Base-by-base conservation (phyloP, 1,284 basidiomycete genomes). In the Apiotrichum brassicae region DNA sequence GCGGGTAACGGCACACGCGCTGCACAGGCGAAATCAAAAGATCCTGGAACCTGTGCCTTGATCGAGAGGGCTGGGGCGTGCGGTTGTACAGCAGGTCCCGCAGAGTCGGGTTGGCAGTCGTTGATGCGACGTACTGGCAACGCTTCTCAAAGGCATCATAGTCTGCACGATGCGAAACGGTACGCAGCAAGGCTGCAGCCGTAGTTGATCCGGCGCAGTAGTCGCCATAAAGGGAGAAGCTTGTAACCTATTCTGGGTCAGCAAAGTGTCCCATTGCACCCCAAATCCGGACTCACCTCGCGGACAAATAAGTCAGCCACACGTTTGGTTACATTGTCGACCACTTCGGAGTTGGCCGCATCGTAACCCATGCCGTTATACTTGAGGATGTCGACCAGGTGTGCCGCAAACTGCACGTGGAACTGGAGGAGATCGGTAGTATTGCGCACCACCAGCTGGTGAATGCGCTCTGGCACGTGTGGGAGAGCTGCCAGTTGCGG, bases 1-100 rank as follows among this genome's bases (percentile, higher is more conserved):
- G 78, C 9, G 90, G 89, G 66, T 97, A 97, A 62, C 85, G 87
- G 78, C 90, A 93, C 40, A 93, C 84, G 35, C 89, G 77, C 71
- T 93, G 89, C 18, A 92, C 79, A 6, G 89, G 89, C 67, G 88
- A 87, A 73, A 93, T 92, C 72, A 93, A 77, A 65, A 89, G 87
- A 71, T 93, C 89, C 59, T 81, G 76, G 43, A 91, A 79, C 40
- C 70, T 68, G 9, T 74, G 57, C n/a, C 71, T 62, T 11, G 60
- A 62, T 11, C 66, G 59, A 32, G 54, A 51, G 16, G 62, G 39
- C 11, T 53, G 49, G 16, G 60, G 34, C 28, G 56, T 39, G 28
- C 54, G 46, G 28, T 62, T 71, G 39, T 67, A 44, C 9, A 74
- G 62, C 24, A 70, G 63, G 44, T 63, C 61, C 22, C 60, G 45